Evolutionary conservation across 129 eudicot species (phyloP).

Genomic region (Flaveria sonorensis): DNA sequence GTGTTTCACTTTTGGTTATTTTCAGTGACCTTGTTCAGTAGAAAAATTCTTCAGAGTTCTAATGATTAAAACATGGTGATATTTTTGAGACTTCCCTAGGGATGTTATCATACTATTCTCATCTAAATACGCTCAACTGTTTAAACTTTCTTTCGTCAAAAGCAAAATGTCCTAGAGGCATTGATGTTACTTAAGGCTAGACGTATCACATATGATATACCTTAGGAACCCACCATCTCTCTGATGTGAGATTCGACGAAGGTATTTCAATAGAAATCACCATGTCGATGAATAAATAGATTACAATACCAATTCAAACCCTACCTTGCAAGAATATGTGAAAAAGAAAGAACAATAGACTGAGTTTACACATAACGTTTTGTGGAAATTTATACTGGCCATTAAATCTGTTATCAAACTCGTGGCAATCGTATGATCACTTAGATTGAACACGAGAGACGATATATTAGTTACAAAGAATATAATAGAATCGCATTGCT

Average conservation of each 20-base stretch:
- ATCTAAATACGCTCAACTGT: too few relatives aligned
- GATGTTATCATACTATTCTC: neutral
- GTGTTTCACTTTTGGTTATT: neutral
- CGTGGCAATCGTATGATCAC: neutral
- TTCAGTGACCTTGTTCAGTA: neutral
- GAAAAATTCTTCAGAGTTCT: neutral
- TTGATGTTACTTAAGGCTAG: too few relatives aligned
- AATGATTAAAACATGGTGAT: neutral
- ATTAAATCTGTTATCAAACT: neutral
- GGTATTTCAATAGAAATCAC: too few relatives aligned
- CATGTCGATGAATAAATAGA: too few relatives aligned
- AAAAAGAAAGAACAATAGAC: neutral
- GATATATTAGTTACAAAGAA: slow-evolving; percentile 35
- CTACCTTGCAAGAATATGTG: neutral
- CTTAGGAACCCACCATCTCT: too few relatives aligned
- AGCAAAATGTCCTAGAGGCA: too few relatives aligned
- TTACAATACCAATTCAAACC: neutral
- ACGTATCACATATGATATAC: too few relatives aligned
- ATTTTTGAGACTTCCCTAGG: neutral
- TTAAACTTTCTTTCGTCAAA: too few relatives aligned
- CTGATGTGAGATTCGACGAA: too few relatives aligned
- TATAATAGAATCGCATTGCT: slow-evolving; percentile 38
- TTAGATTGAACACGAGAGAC: neutral
- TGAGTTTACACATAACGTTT: neutral
- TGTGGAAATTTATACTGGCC: neutral